Evolutionary conservation across 805 yeast genomes (phyloP).

Genomic region (Starmerella scarabaei): DNA sequence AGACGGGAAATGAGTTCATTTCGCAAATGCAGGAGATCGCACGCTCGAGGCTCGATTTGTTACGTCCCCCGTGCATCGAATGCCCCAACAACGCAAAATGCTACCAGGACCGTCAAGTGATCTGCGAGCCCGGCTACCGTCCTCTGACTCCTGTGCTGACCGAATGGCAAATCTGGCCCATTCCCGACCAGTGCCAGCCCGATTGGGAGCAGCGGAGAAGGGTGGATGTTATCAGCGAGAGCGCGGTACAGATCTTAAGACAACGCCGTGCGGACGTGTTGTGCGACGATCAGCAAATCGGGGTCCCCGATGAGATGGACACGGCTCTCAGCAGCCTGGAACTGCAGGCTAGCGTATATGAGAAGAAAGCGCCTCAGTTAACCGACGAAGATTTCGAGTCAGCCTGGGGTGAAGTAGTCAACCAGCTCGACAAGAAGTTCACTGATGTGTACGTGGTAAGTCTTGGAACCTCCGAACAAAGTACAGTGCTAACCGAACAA

Average conservation of each 20-base stretch:
- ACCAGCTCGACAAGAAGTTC: slow-evolving; percentile 43
- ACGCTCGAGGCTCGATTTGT: slow-evolving; percentile 13
- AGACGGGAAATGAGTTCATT: slow-evolving; percentile 3
- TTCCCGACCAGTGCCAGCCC: slow-evolving; percentile 53
- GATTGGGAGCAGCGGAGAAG: slow-evolving; percentile 62
- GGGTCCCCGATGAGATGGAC: slow-evolving; percentile 22
- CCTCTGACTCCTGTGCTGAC: slow-evolving; percentile 41
- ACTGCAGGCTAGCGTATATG: slow-evolving; percentile 17
- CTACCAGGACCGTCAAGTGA: slow-evolving; percentile 42
- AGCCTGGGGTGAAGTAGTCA: slow-evolving; percentile 54
- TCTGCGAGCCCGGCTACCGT: slow-evolving; percentile 59
- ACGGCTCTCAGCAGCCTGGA: slow-evolving; percentile 28
- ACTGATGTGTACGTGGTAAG: slow-evolving; percentile 44
- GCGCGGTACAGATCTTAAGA: slow-evolving; percentile 53
- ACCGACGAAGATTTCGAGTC: slow-evolving; percentile 54
- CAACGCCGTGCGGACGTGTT: slow-evolving; percentile 50
- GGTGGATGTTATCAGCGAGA: slow-evolving; percentile 50
- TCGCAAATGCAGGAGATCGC: slow-evolving; percentile 4
- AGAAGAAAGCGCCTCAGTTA: slow-evolving; percentile 19
- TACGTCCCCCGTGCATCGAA: slow-evolving; percentile 38
- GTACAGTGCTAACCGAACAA: slow-evolving; percentile 7
- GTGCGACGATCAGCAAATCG: slow-evolving; percentile 33
- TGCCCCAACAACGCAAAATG: slow-evolving; percentile 81
- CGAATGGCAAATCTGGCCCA: slow-evolving; percentile 45
- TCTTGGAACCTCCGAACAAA: slow-evolving; percentile 27